These are phyloP conservation scores for Penicillium sp. DNA, from an alignment of 2,329 filamentous ascomycete species.

Conservation along the genomic window DNA sequence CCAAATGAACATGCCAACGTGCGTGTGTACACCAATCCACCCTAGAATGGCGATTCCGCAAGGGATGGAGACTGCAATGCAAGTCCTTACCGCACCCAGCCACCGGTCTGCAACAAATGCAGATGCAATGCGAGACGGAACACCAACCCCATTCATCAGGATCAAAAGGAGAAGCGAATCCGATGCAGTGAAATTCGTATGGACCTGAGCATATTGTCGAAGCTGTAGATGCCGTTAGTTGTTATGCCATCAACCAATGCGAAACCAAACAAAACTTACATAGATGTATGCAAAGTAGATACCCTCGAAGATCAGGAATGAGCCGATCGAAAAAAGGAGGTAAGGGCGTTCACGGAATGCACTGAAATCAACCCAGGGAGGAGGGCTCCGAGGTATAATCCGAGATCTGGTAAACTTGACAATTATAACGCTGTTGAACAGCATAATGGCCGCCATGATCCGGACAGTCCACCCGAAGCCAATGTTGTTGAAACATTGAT, in stretches of 20 bases:
- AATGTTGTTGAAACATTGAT: slow-evolving; percentile 33
- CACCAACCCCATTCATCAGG: slow-evolving; percentile 6
- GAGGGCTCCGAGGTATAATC: slow-evolving; percentile 39
- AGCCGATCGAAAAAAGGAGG: slow-evolving; percentile 7
- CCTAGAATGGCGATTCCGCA: slow-evolving; percentile 6
- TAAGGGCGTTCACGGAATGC: slow-evolving; percentile 22
- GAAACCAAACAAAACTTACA: background rate
- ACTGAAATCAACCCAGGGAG: slow-evolving; percentile 52
- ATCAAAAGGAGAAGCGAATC: slow-evolving; percentile 5
- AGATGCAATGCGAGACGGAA: slow-evolving; percentile 4
- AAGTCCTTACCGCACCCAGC: slow-evolving; percentile 6
- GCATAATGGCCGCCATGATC: slow-evolving; percentile 41
- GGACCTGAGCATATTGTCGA: slow-evolving; percentile 3
- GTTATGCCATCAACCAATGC: background rate
- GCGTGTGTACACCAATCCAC: slow-evolving; percentile 6
- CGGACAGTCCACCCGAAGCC: slow-evolving; percentile 44
- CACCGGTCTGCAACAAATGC: slow-evolving; percentile 7
- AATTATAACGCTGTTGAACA: slow-evolving; percentile 27
- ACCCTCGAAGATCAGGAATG: slow-evolving; percentile 8
- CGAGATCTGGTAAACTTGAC: slow-evolving; percentile 34
- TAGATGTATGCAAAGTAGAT: slow-evolving; percentile 10
- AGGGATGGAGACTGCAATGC: slow-evolving; percentile 9
- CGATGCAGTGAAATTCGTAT: background rate
- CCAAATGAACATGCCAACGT: slow-evolving; percentile 34
- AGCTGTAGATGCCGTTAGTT: background rate